phyloP scores from a whole-genome alignment of 2,329 filamentous ascomycete genomes.

The Sporothrix mexicana region DNA sequence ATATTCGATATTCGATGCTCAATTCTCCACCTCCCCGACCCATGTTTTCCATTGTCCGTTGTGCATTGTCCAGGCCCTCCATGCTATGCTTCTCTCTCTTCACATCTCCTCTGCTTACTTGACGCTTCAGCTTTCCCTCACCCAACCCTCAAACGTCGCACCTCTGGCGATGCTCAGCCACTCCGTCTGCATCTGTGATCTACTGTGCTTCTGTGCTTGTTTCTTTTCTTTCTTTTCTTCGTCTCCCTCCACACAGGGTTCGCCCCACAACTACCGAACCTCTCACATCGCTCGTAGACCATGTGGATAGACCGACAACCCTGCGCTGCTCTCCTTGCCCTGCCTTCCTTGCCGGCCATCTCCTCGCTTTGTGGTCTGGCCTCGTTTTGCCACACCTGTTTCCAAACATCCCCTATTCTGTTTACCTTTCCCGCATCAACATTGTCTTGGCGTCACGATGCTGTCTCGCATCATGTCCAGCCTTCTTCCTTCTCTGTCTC shows the following conservation, averaged over 20 bases:
- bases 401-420: background rate
- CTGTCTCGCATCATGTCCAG: background rate
- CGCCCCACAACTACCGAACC: conserved; percentile 7
- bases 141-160: conserved; percentile 19
- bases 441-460: conserved; percentile 23
- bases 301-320: background rate
- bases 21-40: background rate
- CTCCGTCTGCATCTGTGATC: background rate
- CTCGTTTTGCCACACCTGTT: background rate
- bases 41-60: too few species aligned
- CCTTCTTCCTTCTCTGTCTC: background rate
- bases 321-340: too few species aligned
- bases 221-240: background rate
- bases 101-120: background rate
- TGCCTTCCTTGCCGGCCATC: background rate
- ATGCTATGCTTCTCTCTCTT: background rate
- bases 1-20: background rate
- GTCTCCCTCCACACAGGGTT: too few species aligned
- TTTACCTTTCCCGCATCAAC: background rate
- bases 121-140: background rate
- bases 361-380: background rate
- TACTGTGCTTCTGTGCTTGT: background rate
- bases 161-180: conserved; percentile 15
- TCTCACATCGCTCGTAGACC: conserved; percentile 7
- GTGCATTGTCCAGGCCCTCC: background rate